These are phyloP conservation scores for Taphrina flavorubra DNA, from an alignment of 1,139 yeast species.

Conservation along the genomic window DNA sequence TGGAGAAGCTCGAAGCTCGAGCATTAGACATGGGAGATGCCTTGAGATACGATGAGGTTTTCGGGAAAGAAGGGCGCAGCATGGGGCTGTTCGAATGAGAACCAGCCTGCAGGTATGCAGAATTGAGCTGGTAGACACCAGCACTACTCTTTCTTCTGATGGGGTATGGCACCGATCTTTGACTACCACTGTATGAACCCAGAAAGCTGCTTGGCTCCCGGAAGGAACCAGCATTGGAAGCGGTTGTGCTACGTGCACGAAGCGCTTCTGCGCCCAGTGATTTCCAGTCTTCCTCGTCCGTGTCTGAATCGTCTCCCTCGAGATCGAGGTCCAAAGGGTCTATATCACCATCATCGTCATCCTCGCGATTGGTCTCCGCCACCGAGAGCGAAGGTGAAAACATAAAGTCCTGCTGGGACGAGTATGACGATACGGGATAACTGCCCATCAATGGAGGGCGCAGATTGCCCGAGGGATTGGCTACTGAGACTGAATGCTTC, in stretches of 20 bases:
- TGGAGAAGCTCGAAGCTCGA: conserved; percentile 12
- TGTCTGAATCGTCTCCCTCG: conserved; percentile 55
- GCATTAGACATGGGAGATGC: conserved; percentile 31
- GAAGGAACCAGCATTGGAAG: conserved; percentile 17
- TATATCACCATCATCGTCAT: conserved; percentile 44
- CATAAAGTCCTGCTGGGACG: conserved; percentile 32
- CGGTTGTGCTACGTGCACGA: conserved; percentile 45
- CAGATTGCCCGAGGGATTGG: background rate
- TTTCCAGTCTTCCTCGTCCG: conserved; percentile 97
- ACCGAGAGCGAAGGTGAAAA: conserved; percentile 37
- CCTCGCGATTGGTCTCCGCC: conserved; percentile 39
- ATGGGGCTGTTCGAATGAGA: background rate
- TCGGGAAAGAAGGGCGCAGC: conserved; percentile 32
- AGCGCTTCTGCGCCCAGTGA: conserved; percentile 72
- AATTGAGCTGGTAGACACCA: conserved; percentile 23
- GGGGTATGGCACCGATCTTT: conserved; percentile 33
- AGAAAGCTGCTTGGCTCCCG: background rate
- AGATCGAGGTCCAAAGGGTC: conserved; percentile 42
- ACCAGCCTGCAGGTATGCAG: conserved; percentile 1
- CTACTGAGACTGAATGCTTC: conserved; percentile 4
- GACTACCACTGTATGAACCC: conserved; percentile 20
- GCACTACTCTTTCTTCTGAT: conserved; percentile 37
- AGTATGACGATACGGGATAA: conserved; percentile 22
- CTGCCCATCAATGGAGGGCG: conserved; percentile 12
- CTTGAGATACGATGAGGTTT: conserved; percentile 23